phyloP scores from a whole-genome alignment of 345 rosid species.

The Turritis glabra region DNA sequence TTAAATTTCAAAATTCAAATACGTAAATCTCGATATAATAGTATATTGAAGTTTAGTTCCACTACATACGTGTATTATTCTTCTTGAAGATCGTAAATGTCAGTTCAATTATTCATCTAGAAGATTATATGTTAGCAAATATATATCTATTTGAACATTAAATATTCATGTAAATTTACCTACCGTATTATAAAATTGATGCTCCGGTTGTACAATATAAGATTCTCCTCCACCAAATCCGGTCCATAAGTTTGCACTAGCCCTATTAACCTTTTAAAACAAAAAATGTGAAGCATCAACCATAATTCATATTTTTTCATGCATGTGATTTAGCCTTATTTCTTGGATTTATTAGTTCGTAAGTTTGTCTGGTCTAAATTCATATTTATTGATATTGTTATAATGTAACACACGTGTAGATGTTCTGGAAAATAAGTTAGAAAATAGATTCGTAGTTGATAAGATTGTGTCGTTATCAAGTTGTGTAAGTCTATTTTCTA shows the following conservation, averaged over 20 bases:
- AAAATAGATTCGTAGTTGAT: constrained; percentile 22
- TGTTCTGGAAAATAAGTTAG: constrained; percentile 13
- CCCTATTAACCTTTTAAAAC: neutral
- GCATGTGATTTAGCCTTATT: constrained; percentile 30
- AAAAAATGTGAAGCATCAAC: neutral
- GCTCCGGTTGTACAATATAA: neutral
- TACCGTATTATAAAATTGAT: neutral
- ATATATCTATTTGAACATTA: neutral
- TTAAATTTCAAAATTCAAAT: constrained; percentile 36
- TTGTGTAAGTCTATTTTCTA: constrained; percentile 17
- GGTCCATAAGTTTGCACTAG: constrained; percentile 17
- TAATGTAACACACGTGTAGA: constrained; percentile 31
- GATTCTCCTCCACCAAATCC: constrained; percentile 24
- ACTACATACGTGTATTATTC: constrained; percentile 18
- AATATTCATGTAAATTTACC: constrained; percentile 14
- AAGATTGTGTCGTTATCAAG: constrained; percentile 6
- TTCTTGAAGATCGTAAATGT: constrained; percentile 23
- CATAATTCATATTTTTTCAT: neutral
- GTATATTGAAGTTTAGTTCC: neutral
- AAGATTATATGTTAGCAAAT: constrained; percentile 26
- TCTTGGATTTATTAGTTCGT: constrained; percentile 9
- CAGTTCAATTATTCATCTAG: constrained; percentile 38
- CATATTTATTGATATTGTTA: neutral
- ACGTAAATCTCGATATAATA: neutral
- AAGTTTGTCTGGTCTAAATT: neutral